Evolutionary conservation across 2,329 filamentous ascomycete species (phyloP).

Genomic region (Aureobasidium sp.): DNA sequence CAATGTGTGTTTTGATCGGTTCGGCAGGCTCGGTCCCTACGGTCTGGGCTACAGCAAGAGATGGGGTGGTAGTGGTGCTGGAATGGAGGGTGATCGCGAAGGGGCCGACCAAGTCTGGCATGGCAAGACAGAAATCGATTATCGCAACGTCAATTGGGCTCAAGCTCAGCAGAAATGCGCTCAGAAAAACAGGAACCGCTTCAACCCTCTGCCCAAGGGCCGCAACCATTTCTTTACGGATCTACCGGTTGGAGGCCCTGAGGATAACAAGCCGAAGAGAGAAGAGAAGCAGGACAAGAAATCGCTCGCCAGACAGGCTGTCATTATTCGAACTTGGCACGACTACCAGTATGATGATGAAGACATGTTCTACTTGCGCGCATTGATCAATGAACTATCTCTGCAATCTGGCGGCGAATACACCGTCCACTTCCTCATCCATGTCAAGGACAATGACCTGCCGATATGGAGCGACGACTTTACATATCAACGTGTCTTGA

Average conservation of each 20-base stretch:
- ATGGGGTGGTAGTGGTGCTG: conserved; percentile 75
- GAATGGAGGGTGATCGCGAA: conserved; percentile 74
- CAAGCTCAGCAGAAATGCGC: conserved; percentile 69
- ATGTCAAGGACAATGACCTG: conserved; percentile 71
- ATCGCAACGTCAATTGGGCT: conserved; percentile 68
- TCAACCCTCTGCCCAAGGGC: conserved; percentile 39
- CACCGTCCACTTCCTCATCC: conserved; percentile 72
- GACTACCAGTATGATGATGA: conserved; percentile 73
- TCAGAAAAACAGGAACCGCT: conserved; percentile 62
- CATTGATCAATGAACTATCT: conserved; percentile 71
- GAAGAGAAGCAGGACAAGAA: conserved; percentile 25
- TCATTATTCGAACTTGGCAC: conserved; percentile 77
- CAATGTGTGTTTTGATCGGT: conserved; percentile 89
- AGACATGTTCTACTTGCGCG: conserved; percentile 73
- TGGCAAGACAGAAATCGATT: conserved; percentile 66
- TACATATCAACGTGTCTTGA: conserved; percentile 61
- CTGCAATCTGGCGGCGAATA: conserved; percentile 77
- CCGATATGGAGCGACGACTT: conserved; percentile 76
- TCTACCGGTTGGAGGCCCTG: conserved; percentile 31
- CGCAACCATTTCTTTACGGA: conserved; percentile 35
- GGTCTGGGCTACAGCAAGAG: conserved; percentile 77
- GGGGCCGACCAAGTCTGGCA: conserved; percentile 76
- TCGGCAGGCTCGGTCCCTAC: conserved; percentile 81
- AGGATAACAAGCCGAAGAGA: conserved; percentile 18
- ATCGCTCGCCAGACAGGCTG: conserved; percentile 57